phyloP scores from a whole-genome alignment of 495 filamentous ascomycete species.

The Pyrenopolyporus hunteri region DNA sequence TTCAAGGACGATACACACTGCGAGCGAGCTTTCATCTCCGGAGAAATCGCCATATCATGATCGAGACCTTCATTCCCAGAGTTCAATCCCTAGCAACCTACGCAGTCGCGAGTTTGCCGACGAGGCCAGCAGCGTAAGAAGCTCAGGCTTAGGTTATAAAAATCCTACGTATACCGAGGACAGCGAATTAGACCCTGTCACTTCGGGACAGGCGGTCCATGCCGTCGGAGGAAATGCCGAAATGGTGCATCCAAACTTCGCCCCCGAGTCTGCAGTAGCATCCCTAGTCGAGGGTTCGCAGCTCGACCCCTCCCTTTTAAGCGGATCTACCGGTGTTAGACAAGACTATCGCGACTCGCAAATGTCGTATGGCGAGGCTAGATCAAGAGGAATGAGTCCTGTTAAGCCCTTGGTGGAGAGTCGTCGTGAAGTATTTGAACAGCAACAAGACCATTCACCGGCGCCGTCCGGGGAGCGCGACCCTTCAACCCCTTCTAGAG shows the following conservation, averaged over 20 bases:
- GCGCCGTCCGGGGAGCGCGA: slow-evolving; percentile 35
- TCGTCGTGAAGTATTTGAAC: slow-evolving; percentile 38
- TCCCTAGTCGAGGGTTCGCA: slow-evolving; percentile 85
- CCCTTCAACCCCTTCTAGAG: slow-evolving; percentile 35
- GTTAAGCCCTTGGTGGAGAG: slow-evolving; percentile 45
- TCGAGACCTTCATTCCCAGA: slow-evolving; percentile 43
- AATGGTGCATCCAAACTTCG: slow-evolving; percentile 71
- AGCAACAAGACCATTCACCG: slow-evolving; percentile 40
- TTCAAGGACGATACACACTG: slow-evolving; percentile 53
- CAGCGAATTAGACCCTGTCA: slow-evolving; percentile 67
- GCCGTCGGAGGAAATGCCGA: slow-evolving; percentile 73
- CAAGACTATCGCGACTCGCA: slow-evolving; percentile 46
- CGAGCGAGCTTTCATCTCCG: slow-evolving; percentile 50
- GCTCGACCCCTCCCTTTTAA: slow-evolving; percentile 77
- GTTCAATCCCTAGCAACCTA: slow-evolving; percentile 49
- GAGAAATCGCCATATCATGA: slow-evolving; percentile 47
- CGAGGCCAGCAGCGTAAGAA: slow-evolving; percentile 48
- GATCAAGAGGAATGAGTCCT: slow-evolving; percentile 45
- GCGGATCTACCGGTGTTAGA: slow-evolving; percentile 47
- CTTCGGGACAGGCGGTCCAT: slow-evolving; percentile 70
- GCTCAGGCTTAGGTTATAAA: slow-evolving; percentile 59
- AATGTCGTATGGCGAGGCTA: slow-evolving; percentile 49
- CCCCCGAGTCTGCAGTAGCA: slow-evolving; percentile 85
- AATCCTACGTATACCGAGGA: slow-evolving; percentile 71
- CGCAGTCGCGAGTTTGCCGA: slow-evolving; percentile 49